Percentiles rank a stretch among this genome's conserved stretches.
Evolutionary conservation across 176 grass and related monocot species (phyloP).

Genomic region (Phyllostachys edulis): DNA sequence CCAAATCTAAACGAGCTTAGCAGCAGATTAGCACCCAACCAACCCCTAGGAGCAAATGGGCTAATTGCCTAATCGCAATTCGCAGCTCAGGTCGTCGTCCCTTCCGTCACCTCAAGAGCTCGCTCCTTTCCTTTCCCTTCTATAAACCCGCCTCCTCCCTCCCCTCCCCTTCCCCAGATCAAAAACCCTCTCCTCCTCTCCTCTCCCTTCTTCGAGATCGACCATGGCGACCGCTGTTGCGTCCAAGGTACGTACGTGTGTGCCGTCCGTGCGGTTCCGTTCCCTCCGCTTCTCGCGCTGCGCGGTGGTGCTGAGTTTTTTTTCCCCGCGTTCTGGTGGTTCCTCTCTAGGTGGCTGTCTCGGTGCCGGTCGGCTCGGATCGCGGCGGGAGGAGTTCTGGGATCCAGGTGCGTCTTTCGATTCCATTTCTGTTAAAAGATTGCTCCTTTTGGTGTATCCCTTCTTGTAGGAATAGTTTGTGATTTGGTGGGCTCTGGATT

Average conservation of each 20-base stretch:
- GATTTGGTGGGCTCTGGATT: background rate
- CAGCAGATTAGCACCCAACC: background rate
- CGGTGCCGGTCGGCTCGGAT: constrained; percentile 38
- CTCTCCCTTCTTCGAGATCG: background rate
- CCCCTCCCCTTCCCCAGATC: constrained; percentile 3
- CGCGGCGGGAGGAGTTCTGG: constrained; percentile 27
- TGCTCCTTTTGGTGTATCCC: background rate
- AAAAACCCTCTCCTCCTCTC: background rate
- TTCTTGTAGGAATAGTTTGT: background rate
- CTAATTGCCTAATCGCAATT: constrained; percentile 6
- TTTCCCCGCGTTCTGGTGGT: background rate
- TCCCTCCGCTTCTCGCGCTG: background rate
- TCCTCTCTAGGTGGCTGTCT: constrained; percentile 35
- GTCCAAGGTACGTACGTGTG: constrained; percentile 34
- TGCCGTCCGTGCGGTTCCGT: too few relatives aligned
- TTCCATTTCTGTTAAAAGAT: background rate
- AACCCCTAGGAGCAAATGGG: background rate
- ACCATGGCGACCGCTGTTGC: constrained; percentile 40
- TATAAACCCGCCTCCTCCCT: constrained; percentile 40
- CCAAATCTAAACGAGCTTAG: background rate
- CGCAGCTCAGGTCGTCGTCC: constrained; percentile 30
- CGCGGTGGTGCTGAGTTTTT: background rate
- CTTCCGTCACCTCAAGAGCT: constrained; percentile 57
- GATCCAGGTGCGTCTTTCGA: constrained; percentile 31
- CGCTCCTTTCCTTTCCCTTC: background rate